Conservation (phyloP, 805 yeast species). For the Saturnispora halmiae region DNA sequence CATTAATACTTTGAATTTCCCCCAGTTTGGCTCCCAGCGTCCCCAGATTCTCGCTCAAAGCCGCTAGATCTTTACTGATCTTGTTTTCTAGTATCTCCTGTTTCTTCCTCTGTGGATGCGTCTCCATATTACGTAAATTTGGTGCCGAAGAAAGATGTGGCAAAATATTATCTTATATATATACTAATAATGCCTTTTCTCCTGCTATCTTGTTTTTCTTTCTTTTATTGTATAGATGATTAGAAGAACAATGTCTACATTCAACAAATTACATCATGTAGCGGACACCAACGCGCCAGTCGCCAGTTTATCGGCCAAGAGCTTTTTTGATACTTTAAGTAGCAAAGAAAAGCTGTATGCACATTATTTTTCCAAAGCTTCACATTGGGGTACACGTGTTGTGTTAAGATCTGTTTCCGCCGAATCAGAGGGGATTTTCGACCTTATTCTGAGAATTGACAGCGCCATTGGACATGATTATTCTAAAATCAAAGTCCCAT, state of each 20-base stretch:
- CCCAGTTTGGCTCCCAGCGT: not conserved
- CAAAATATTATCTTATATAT: not conserved
- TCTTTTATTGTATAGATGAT: not conserved
- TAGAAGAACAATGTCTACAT: conserved; percentile 8
- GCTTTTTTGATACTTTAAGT: conserved; percentile 59
- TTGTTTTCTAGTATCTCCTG: not conserved
- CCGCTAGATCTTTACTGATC: not conserved
- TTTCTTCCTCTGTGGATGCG: conserved; percentile 6
- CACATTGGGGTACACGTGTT: conserved; percentile 75
- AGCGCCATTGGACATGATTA: conserved; percentile 40
- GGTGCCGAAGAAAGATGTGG: conserved; percentile 3
- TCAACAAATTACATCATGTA: conserved; percentile 25
- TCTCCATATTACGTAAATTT: not conserved
- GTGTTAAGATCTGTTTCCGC: conserved; percentile 75
- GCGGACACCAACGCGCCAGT: conserved; percentile 66
- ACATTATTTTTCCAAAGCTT: conserved; percentile 73
- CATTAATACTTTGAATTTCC: conserved; percentile 5
- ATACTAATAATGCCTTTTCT: too few relatives aligned
- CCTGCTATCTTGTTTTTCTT: too few relatives aligned
- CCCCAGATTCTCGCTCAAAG: not conserved
- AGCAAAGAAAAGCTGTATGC: conserved; percentile 61
- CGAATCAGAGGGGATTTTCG: conserved; percentile 69
- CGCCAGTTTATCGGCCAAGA: conserved; percentile 57
- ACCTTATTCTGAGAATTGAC: conserved; percentile 57
- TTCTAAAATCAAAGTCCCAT: conserved; percentile 27